A percentile compares a stretch with the other conserved stretches of the same genome.
phyloP scores from a whole-genome alignment of 2,329 filamentous ascomycete species.

The Paecilomyces formosus region DNA sequence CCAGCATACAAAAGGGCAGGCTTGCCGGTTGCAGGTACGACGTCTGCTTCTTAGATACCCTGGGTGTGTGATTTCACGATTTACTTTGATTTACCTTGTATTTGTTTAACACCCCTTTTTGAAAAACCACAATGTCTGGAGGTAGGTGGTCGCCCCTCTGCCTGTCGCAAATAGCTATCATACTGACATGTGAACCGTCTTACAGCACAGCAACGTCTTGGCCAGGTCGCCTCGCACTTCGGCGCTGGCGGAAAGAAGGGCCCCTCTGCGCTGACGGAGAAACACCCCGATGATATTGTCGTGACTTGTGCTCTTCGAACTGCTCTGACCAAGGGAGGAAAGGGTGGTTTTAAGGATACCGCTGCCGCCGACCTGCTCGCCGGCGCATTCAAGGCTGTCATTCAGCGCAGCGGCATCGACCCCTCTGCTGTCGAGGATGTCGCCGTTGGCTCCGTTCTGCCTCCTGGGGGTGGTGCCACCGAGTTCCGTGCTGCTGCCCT shows the following conservation, averaged over 20 bases:
- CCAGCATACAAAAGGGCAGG: neutral
- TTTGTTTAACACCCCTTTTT: constrained; percentile 11
- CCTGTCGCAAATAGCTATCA: constrained; percentile 2
- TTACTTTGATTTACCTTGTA: neutral
- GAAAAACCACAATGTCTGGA: constrained; percentile 32
- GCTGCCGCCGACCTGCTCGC: constrained; percentile 76
- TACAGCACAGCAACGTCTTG: constrained; percentile 52
- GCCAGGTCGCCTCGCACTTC: constrained; percentile 52
- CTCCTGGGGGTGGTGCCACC: constrained; percentile 88
- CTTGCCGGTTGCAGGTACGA: neutral
- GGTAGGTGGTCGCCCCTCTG: constrained; percentile 20
- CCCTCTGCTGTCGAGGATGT: constrained; percentile 85
- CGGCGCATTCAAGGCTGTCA: constrained; percentile 71
- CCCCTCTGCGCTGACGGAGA: constrained; percentile 27
- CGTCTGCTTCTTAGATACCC: neutral
- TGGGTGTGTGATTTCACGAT: neutral
- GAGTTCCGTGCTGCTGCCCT: constrained; percentile 92
- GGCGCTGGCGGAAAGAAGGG: constrained; percentile 30
- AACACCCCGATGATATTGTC: constrained; percentile 65
- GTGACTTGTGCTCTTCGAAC: constrained; percentile 89
- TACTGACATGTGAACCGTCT: constrained; percentile 4
- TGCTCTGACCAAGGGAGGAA: constrained; percentile 85
- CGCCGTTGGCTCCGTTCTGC: constrained; percentile 81
- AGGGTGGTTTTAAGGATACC: constrained; percentile 94
- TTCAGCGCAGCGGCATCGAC: constrained; percentile 82